Evolutionary conservation across 768 basidiomycete species (phyloP).

Genomic region (Suillus placidus): DNA sequence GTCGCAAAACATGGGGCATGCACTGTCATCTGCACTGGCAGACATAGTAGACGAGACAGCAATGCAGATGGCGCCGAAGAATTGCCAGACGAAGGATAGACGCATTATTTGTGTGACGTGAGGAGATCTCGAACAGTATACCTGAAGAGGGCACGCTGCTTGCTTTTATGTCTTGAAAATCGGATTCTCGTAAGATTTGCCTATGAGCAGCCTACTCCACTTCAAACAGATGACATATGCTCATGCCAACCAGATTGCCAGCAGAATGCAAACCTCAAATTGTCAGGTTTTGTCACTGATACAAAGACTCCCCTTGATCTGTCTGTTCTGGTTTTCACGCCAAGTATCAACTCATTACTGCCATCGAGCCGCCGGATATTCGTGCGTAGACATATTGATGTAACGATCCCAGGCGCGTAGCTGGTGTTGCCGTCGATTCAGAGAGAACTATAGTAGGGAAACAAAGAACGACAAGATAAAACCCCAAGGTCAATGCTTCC

Average conservation of each 20-base stretch:
- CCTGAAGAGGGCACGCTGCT: not conserved
- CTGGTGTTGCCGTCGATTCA: not conserved
- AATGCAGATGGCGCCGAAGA: not conserved
- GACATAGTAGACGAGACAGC: not conserved
- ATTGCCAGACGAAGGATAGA: not conserved
- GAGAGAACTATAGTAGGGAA: not conserved
- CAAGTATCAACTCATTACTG: not conserved
- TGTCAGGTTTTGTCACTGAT: not conserved
- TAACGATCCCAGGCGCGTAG: not conserved
- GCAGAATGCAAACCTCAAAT: not conserved
- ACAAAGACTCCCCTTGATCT: not conserved
- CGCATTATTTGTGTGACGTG: not conserved
- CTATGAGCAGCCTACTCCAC: not conserved
- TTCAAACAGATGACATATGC: not conserved
- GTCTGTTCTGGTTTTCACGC: not conserved
- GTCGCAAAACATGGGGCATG: not conserved
- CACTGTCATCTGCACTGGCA: not conserved
- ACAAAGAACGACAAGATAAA: not conserved
- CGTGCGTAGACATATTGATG: not conserved
- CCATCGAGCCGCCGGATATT: too few relatives aligned
- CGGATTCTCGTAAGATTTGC: not conserved
- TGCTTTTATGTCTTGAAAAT: not conserved
- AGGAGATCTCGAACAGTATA: not conserved
- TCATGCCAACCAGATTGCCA: not conserved
- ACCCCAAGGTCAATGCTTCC: not conserved